phyloP scores from a whole-genome alignment of 352 stramenopile species.

The Phytophthora hibernalis region DNA sequence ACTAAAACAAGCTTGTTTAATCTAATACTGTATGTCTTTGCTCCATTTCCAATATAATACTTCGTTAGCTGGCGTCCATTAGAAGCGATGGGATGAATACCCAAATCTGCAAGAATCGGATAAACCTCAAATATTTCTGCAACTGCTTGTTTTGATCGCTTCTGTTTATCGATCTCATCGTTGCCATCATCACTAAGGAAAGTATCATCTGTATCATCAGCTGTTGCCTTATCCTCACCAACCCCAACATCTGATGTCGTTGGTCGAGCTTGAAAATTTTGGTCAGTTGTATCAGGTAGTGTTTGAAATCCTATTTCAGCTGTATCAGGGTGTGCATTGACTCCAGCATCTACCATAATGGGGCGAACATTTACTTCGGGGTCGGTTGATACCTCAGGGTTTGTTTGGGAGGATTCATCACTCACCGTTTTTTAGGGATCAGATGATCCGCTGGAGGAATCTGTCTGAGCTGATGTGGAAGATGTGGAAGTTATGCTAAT shows the following conservation, averaged over 20 bases:
- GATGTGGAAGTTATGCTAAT: not conserved
- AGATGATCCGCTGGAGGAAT: not conserved
- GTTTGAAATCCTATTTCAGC: slow-evolving; percentile 1
- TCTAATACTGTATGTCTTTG: slow-evolving; percentile 1
- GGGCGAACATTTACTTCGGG: not conserved
- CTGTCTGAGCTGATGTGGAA: slow-evolving; percentile 5
- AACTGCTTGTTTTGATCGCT: no score
- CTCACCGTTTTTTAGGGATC: slow-evolving; percentile 14
- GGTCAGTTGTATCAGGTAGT: slow-evolving; percentile 6
- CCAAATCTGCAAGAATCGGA: no score
- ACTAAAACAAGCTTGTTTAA: slow-evolving; percentile 15
- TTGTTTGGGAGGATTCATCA: slow-evolving; percentile 17
- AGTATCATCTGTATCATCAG: not conserved
- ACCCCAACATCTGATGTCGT: not conserved
- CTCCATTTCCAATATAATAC: slow-evolving; percentile 1
- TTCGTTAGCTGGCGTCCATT: no score
- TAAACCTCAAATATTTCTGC: no score
- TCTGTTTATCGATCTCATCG: no score
- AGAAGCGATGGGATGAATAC: no score
- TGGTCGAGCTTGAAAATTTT: not conserved
- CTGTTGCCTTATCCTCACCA: no score
- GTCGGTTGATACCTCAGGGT: slow-evolving; percentile 2
- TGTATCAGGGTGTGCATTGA: not conserved
- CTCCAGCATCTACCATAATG: slow-evolving; percentile 1
- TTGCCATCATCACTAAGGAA: not conserved